Evolutionary conservation across 306 rosid species (phyloP).

Genomic region (Mimosa pudica): DNA sequence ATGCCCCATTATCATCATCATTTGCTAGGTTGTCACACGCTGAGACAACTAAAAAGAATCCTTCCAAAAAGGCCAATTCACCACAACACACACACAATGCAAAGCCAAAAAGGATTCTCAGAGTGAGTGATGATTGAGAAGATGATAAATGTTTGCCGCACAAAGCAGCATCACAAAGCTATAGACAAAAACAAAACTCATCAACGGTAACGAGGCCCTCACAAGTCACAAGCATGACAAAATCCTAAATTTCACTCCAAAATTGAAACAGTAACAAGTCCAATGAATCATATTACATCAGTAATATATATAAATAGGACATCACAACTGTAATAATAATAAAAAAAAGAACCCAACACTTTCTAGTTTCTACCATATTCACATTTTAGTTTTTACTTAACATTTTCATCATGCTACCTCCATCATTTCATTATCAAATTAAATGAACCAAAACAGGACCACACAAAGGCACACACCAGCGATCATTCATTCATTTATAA

Average conservation of each 20-base stretch:
- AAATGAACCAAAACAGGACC: slow-evolving; percentile 19
- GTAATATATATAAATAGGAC: neutral
- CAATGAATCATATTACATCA: slow-evolving; percentile 5
- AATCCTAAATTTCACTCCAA: neutral
- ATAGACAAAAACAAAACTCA: neutral
- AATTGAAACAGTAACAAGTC: neutral
- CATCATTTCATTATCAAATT: slow-evolving; percentile 30
- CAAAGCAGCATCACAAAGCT: neutral
- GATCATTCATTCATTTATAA: neutral
- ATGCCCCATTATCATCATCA: neutral
- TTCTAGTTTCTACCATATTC: slow-evolving; percentile 31
- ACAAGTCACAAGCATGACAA: neutral
- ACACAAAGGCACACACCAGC: neutral
- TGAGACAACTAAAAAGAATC: neutral
- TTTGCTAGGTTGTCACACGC: neutral
- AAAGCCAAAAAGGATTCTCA: neutral
- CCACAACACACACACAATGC: neutral
- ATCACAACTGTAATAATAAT: neutral
- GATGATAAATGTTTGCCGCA: neutral
- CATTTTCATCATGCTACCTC: neutral
- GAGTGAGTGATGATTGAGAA: neutral
- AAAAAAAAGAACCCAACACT: neutral
- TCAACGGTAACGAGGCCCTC: slow-evolving; percentile 5
- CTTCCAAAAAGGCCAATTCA: neutral
- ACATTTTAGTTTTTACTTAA: slow-evolving; percentile 26